Conservation (phyloP, 192 early-diverging fungal species). For the Linnemannia exigua region DNA sequence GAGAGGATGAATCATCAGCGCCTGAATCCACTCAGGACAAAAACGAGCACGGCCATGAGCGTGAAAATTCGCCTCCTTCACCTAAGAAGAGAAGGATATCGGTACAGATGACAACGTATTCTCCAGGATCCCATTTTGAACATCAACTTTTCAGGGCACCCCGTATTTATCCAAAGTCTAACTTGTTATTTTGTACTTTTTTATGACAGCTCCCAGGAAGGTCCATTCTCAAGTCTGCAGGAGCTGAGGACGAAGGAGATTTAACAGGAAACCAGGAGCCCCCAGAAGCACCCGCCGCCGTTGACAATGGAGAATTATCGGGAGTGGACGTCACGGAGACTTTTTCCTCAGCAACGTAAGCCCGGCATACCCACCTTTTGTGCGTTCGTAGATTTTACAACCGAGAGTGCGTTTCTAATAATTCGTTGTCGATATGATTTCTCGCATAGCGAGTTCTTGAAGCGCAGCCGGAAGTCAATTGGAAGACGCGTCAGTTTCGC, state of each 20-base stretch:
- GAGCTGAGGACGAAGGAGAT: conserved; percentile 25
- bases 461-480: conserved; percentile 38
- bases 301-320: neutral
- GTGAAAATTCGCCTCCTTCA: neutral
- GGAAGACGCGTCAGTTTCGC: conserved; percentile 54
- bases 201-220: conserved; percentile 40
- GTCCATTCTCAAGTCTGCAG: conserved; percentile 35
- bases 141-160: neutral
- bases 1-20: neutral
- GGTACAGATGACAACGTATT: neutral
- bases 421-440: too few relatives aligned
- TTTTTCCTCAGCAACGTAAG: conserved; percentile 35
- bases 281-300: neutral
- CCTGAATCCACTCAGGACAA: neutral
- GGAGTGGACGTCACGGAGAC: conserved; percentile 33
- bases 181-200: conserved; percentile 2
- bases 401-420: too few relatives aligned
- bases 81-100: conserved; percentile 35
- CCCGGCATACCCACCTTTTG: neutral
- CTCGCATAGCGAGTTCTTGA: conserved; percentile 42
- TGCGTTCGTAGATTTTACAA: too few relatives aligned
- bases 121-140: neutral
- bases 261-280: conserved; percentile 7
- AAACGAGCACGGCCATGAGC: neutral
- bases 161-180: neutral